Conservation (phyloP, 2,329 filamentous ascomycete genomes). For the Monosporascus sp. region DNA sequence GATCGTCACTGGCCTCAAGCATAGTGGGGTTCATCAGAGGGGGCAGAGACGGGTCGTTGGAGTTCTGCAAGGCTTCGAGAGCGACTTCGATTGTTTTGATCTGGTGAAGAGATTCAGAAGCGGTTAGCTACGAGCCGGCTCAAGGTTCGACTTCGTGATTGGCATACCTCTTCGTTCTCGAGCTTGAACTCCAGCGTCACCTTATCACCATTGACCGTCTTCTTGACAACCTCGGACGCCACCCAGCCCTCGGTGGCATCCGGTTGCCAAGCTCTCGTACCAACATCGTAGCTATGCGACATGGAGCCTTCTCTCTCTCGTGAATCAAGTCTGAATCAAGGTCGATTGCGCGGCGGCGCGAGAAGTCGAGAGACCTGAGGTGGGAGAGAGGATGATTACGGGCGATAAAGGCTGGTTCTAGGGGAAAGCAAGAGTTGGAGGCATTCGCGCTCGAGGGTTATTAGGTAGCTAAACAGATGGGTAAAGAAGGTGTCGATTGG, state of each 20-base stretch:
- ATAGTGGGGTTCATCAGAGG: conserved; percentile 97
- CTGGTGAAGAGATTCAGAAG: conserved; percentile 38
- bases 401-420: conserved; percentile 12
- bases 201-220: conserved; percentile 78
- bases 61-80: conserved; percentile 68
- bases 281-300: conserved; percentile 94
- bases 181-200: conserved; percentile 83
- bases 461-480: conserved; percentile 11
- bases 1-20: conserved; percentile 96
- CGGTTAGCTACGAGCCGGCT: conserved; percentile 11
- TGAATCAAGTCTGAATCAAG: background rate
- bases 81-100: conserved; percentile 76
- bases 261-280: conserved; percentile 97
- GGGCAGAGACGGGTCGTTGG: conserved; percentile 73
- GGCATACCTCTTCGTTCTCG: conserved; percentile 81
- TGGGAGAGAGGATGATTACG: conserved; percentile 5
- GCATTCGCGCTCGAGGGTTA: conserved; percentile 20
- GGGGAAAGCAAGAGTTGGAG: conserved; percentile 20
- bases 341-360: background rate
- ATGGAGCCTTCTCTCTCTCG: conserved; percentile 44
- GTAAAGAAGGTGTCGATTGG: conserved; percentile 12
- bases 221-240: conserved; percentile 87
- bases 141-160: background rate
- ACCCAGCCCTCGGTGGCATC: conserved; percentile 96
- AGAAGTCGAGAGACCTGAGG: conserved; percentile 7